A percentile compares a stretch with the other conserved stretches of the same genome.
Conservation (phyloP, 1,284 basidiomycete species). For the Quambalaria eucalypti region DNA sequence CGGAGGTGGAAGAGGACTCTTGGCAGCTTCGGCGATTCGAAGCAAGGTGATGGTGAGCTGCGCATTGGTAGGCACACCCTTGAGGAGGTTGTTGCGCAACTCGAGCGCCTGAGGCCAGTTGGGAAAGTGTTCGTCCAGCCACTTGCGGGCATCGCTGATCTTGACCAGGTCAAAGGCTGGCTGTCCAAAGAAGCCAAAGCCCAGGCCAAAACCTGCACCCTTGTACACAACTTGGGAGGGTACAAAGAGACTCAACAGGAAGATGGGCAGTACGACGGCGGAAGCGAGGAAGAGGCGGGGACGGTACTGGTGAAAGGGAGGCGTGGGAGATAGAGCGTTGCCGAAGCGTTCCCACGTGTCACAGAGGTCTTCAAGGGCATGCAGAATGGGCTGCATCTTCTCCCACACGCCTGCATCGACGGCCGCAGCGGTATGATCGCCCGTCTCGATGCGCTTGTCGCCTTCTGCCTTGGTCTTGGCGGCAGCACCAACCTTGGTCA, state of each 20-base stretch:
- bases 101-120: slow-evolving; percentile 50
- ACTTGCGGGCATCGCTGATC: slow-evolving; percentile 33
- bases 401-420: slow-evolving; percentile 40
- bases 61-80: slow-evolving; percentile 55
- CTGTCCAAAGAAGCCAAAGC: slow-evolving; percentile 54
- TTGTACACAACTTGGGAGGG: slow-evolving; percentile 51
- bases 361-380: slow-evolving; percentile 53
- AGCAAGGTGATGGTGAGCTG: slow-evolving; percentile 55
- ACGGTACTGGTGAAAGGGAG: slow-evolving; percentile 46
- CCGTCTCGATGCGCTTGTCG: slow-evolving; percentile 22
- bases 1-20: slow-evolving; percentile 52
- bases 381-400: slow-evolving; percentile 48
- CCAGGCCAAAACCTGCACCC: slow-evolving; percentile 50
- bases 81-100: slow-evolving; percentile 50
- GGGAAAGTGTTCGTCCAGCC: slow-evolving; percentile 51
- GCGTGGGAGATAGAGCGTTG: slow-evolving; percentile 49
- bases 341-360: slow-evolving; percentile 49
- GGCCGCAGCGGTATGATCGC: slow-evolving; percentile 45
- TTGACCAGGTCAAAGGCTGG: slow-evolving; percentile 50
- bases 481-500: slow-evolving; percentile 39
- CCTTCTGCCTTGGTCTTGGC: slow-evolving; percentile 46
- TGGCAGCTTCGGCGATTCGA: slow-evolving; percentile 51
- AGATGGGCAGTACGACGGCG: slow-evolving; percentile 38
- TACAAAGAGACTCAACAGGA: slow-evolving; percentile 50
- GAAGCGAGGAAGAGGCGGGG: slow-evolving; percentile 42